Conservation (phyloP, 371 early-diverging fungal species). For the Amoeboaphelidium protococcarum region DNA sequence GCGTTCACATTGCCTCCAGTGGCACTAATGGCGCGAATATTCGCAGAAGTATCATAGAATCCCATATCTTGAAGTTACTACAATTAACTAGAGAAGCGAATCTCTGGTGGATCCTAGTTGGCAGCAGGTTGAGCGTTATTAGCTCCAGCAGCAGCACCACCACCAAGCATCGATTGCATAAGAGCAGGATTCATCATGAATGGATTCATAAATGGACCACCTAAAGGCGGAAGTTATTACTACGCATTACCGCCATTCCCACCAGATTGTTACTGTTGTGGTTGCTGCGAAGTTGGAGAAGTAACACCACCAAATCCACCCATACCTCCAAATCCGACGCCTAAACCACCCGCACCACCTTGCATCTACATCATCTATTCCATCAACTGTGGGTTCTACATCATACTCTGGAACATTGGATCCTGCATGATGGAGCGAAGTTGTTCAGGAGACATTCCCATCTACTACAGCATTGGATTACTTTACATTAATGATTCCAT, state of each 20-base stretch:
- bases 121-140: not conserved
- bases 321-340: slow-evolving; percentile 12
- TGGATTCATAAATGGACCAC: slow-evolving; percentile 5
- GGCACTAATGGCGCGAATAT: slow-evolving; percentile 55
- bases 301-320: slow-evolving; percentile 1
- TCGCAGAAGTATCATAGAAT: slow-evolving; percentile 62
- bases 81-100: slow-evolving; percentile 63
- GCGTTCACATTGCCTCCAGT: slow-evolving; percentile 75
- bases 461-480: not conserved
- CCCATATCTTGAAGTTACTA: slow-evolving; percentile 91
- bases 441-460: too few species aligned
- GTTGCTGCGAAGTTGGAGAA: not conserved
- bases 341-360: slow-evolving; percentile 26
- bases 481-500: not conserved
- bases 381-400: slow-evolving; percentile 54
- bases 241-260: slow-evolving; percentile 7
- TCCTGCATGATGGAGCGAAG: too few species aligned
- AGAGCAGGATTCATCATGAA: not conserved
- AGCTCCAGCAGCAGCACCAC: slow-evolving; percentile 4
- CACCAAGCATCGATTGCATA: slow-evolving; percentile 4
- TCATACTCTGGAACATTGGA: slow-evolving; percentile 36
- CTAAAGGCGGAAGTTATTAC: slow-evolving; percentile 14
- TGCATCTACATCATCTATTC: slow-evolving; percentile 47
- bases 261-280: not conserved
- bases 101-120: slow-evolving; percentile 45